A percentile compares a stretch with the other conserved stretches of the same genome.
Conservation (phyloP, 2,329 filamentous ascomycete species). For the Rutstroemia sp. region DNA sequence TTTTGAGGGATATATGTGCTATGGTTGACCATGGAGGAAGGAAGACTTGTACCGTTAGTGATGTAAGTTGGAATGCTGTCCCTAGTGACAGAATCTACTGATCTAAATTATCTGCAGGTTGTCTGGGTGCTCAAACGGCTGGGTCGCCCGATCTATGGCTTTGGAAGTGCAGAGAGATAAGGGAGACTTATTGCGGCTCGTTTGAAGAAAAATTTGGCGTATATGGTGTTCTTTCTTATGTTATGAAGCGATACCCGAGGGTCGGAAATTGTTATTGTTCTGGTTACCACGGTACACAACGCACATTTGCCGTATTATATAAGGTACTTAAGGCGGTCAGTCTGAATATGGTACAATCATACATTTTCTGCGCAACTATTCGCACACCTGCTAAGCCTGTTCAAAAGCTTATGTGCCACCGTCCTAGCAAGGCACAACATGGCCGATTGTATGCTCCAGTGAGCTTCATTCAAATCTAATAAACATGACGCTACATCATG, state of each 20-base stretch:
- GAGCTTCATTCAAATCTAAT: not conserved
- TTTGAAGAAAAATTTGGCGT: too few species aligned
- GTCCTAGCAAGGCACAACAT: conserved; percentile 15
- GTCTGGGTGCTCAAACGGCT: conserved; percentile 41
- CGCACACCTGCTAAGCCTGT: too few species aligned
- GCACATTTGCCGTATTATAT: too few species aligned
- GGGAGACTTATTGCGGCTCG: too few species aligned
- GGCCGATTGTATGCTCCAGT: not conserved
- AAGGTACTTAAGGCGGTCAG: too few species aligned
- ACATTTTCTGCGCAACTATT: too few species aligned
- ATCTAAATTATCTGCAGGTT: conserved; percentile 38
- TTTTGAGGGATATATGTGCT: not conserved
- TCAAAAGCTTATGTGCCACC: too few species aligned
- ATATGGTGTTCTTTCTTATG: too few species aligned
- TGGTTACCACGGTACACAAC: too few species aligned
- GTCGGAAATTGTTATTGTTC: too few species aligned
- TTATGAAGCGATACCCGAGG: too few species aligned
- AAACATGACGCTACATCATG: not conserved
- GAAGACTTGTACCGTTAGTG: conserved; percentile 56
- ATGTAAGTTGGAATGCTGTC: conserved; percentile 40
- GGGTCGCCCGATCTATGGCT: conserved; percentile 50
- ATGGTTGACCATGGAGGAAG: conserved; percentile 44
- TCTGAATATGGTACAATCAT: too few species aligned
- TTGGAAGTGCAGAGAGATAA: conserved; percentile 31
- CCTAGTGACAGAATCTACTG: not conserved